Evolutionary conservation across 176 grass and related monocot genomes (phyloP), one percentile per base, ranked within the genome.

Genomic region (Carex pumila): DNA sequence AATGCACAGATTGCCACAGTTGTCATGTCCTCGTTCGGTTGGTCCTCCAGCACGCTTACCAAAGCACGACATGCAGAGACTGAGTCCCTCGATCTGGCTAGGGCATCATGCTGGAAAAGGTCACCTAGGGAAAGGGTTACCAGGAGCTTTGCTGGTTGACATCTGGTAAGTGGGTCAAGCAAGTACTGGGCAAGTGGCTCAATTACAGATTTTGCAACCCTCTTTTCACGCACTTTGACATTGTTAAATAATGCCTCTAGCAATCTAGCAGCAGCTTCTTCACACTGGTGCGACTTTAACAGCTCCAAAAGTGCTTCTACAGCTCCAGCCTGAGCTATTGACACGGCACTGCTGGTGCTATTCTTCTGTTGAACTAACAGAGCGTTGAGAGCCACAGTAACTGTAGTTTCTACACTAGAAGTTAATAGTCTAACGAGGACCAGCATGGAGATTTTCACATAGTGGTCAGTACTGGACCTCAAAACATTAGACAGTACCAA

Each of bases 181-280:
- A 98, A 67, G 85, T 98, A 98, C 39, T 93, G 90, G 65, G 95
- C 87, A 61, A 98, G 89, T 82, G 95, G 92, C 89, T 87, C 89
- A 81, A 98, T 93, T 59, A 91, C 91, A 85, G 91, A 88, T 67
- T 98, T 98, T 10, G 88, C 91, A 84, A 98, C 86, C 79, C 94
- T 98, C 87, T 88, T 94, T 90, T 93, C 92, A 21, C 95, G 89
- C 32, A 98, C 95, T 84, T 88, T 89, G 68, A 84, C 70, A 86
- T 98, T 98, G 89, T 98, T 98, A 88, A 98, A 94, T 79, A 98
- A 86, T 18, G 90, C 91, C 88, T 98, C 95, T 86, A 94, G 89
- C 84, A 98, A 90, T 79, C 95, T 94, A 80, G 88, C 92, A 58
- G 85, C 88, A 56, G 92, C 87, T 91, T 98, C 95, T 87, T 98